A percentile compares a stretch with the other conserved stretches of the same genome.
Conservation (phyloP, 139 green algal species). For the Chlamydomonas eustigma region DNA sequence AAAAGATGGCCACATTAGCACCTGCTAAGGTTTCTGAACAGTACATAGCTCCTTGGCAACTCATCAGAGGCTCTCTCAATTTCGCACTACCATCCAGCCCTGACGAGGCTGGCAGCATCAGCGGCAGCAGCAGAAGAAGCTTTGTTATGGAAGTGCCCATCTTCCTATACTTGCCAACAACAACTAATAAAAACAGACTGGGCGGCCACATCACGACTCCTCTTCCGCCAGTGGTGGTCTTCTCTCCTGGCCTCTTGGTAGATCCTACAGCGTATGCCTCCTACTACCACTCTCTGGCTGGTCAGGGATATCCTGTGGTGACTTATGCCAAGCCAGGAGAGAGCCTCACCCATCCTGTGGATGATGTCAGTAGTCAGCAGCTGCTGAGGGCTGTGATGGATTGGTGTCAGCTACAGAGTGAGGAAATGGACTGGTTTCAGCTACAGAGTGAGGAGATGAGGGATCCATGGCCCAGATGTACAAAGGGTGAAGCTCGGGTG, state of each 20-base stretch:
- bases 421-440: not conserved
- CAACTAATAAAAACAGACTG: no score
- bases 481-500: not conserved
- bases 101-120: no score
- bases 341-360: not conserved
- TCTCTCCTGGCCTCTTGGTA: constrained; percentile 3
- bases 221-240: not conserved
- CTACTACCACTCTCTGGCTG: not conserved
- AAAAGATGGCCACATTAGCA: no score
- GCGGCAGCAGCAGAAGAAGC: no score
- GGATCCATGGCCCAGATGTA: no score
- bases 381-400: constrained; percentile 9
- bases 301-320: not conserved
- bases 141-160: constrained; percentile 8
- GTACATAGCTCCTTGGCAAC: no score
- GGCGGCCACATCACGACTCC: not conserved
- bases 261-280: constrained; percentile 4
- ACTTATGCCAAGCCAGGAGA: constrained; percentile 1
- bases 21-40: no score
- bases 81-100: no score
- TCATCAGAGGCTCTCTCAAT: no score
- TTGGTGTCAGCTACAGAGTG: not conserved
- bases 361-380: not conserved
- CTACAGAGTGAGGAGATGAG: not conserved
- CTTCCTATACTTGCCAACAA: not conserved